phyloP scores from a whole-genome alignment of 495 filamentous ascomycete genomes.

The Neurospora sp. region DNA sequence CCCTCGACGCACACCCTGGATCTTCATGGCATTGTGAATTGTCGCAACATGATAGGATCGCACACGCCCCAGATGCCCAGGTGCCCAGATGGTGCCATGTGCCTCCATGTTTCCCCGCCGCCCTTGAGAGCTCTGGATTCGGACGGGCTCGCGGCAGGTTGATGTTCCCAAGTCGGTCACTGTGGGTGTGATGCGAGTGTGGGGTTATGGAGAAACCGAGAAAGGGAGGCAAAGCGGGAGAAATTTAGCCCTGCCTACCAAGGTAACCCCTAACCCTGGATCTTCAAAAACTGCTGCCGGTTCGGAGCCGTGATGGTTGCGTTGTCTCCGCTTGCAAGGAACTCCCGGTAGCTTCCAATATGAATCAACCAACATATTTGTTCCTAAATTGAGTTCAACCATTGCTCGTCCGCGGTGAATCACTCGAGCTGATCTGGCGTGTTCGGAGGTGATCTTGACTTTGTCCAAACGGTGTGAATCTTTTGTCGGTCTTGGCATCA shows the following conservation, averaged over 20 bases:
- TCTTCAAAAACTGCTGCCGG: neutral
- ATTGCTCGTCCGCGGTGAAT: neutral
- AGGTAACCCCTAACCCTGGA: neutral
- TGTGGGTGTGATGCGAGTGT: slow-evolving; percentile 18
- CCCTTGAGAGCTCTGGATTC: slow-evolving; percentile 6
- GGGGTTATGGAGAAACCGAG: slow-evolving; percentile 7
- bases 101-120: slow-evolving; percentile 19
- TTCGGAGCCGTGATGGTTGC: neutral
- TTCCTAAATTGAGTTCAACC: neutral
- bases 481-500: neutral
- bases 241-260: slow-evolving; percentile 26
- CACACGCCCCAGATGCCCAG: neutral
- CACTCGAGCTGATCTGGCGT: neutral
- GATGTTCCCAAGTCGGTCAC: slow-evolving; percentile 11
- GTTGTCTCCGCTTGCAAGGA: neutral
- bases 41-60: slow-evolving; percentile 16
- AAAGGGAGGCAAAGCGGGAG: slow-evolving; percentile 15
- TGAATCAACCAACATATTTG: neutral
- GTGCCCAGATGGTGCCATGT: slow-evolving; percentile 14
- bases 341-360: neutral
- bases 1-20: neutral
- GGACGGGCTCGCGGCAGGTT: slow-evolving; percentile 25
- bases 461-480: neutral
- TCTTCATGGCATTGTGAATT: slow-evolving; percentile 5
- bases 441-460: neutral